Evolutionary conservation across 2,329 filamentous ascomycete genomes (phyloP).

Genomic region (Verticillium alfalfae): DNA sequence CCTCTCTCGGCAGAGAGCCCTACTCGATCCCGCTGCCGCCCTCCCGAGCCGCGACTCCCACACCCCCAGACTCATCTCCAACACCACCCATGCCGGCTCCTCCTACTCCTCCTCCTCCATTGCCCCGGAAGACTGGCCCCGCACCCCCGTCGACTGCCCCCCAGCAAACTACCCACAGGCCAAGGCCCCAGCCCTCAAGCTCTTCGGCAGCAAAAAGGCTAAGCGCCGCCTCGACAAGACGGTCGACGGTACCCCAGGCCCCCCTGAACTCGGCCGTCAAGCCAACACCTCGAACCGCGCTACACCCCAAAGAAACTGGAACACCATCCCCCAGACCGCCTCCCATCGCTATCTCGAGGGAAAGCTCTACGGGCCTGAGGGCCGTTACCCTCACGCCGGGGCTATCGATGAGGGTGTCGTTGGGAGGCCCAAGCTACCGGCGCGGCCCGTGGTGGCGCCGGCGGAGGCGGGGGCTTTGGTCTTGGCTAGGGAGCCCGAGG

Average conservation of each 20-base stretch:
- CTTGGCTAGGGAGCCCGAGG: too few species aligned
- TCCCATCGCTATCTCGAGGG: background rate
- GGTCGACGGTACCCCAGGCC: background rate
- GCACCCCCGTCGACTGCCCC: background rate
- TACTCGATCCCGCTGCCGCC: background rate
- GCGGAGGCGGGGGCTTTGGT: too few species aligned
- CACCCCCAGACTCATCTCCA: background rate
- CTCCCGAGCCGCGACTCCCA: background rate
- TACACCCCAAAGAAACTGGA: conserved; percentile 6
- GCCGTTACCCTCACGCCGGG: background rate
- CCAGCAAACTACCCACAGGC: background rate
- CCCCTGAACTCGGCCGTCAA: background rate
- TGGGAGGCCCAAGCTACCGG: background rate
- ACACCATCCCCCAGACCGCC: background rate
- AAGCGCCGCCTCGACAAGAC: background rate
- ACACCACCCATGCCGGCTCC: background rate
- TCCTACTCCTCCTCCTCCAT: background rate
- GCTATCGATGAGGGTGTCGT: background rate
- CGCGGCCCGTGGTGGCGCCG: too few species aligned
- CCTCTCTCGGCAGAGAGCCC: background rate
- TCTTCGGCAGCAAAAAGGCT: background rate
- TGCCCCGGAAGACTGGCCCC: background rate
- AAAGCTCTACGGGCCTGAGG: background rate
- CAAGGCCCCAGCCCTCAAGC: background rate
- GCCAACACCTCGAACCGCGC: conserved; percentile 10